Percentiles rank a stretch among this genome's conserved stretches.
phyloP scores from a whole-genome alignment of 2,329 filamentous ascomycete genomes.

The Stachybotrys chartarum region DNA sequence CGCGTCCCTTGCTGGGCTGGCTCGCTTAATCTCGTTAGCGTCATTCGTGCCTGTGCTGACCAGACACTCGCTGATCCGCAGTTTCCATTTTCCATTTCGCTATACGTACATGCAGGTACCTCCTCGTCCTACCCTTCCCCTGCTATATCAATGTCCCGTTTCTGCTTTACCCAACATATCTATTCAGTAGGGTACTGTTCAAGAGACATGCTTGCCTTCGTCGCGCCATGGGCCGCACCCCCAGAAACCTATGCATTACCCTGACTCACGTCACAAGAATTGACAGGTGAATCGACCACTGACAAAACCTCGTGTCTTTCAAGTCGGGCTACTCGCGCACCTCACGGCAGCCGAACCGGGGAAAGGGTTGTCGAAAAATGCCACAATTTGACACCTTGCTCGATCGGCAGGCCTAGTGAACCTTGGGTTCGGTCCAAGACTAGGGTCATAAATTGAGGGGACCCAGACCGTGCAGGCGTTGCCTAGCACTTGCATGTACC shows the following conservation, averaged over 20 bases:
- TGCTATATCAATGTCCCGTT: background rate
- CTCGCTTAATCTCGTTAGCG: slow-evolving; percentile 30
- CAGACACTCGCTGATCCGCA: background rate
- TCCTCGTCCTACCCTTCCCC: background rate
- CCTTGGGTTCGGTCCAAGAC: background rate
- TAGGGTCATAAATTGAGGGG: background rate
- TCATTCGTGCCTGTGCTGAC: slow-evolving; percentile 6
- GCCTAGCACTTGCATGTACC: too few relatives aligned
- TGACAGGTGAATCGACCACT: too few relatives aligned
- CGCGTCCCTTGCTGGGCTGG: background rate
- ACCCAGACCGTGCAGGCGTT: too few relatives aligned
- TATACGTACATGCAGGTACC: background rate
- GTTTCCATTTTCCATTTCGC: background rate
- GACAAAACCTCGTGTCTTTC: too few relatives aligned
- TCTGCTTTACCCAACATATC: background rate
- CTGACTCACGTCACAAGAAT: too few relatives aligned
- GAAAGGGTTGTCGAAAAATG: background rate
- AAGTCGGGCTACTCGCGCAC: too few relatives aligned
- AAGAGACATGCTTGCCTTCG: too few relatives aligned
- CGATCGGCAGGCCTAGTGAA: background rate
- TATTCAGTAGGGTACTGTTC: too few relatives aligned
- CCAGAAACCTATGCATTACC: too few relatives aligned
- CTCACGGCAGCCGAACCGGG: too few relatives aligned
- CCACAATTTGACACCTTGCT: background rate
- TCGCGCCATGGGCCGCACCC: too few relatives aligned